Base-by-base conservation (phyloP, 495 filamentous ascomycete genomes). In the Penicillium turbatum region DNA sequence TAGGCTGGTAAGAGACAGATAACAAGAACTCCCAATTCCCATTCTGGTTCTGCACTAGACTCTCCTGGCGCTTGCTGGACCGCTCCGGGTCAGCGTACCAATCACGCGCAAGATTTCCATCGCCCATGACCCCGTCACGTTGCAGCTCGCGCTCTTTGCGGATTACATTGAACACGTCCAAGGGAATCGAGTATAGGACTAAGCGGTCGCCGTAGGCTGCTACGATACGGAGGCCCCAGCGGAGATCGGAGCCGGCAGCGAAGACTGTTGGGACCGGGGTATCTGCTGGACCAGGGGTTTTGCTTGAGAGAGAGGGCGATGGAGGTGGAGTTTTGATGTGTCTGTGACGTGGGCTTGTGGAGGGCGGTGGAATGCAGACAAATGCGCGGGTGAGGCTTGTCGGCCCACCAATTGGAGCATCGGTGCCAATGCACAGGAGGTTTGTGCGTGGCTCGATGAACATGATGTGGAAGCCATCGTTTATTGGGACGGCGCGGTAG, bases 401-500 rank as follows among this genome's bases (percentile, higher is more conserved):
- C 12, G 71, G 70, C 12, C 78, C 75, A 13, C 79, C 81, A 19
- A 82, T 67, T n/a, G 82, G 85, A 1, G 82, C 74, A 67, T 88
- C 84, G 48, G 77, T 80, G 4, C 87, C 86, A 4, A 90, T 72
- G 56, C 81, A 87, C n/a, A 89, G 72, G 3, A 74, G 51, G 6
- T 75, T 77, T 16, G 76, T 80, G 6, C 68, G 68, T 5, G 86
- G 85, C 53, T 89, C 86, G 8, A 82, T 83, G 69, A 87, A 90
- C 19, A 89, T 67, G 30, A 90, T 72, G 55, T 89, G 83, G 36
- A 80, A 72, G 1, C 86, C 85, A 64, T 89, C 86, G 55, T 83
- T 83, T 38, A 88, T 69, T 1, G 87, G 87, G 4, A 87, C 69
- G 6, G 86, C 86, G 10, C 77, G 79, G 57, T 83, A 87, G 59